Evolutionary conservation across 163 green algal species (phyloP).

Genomic region (Picocystis sp.): DNA sequence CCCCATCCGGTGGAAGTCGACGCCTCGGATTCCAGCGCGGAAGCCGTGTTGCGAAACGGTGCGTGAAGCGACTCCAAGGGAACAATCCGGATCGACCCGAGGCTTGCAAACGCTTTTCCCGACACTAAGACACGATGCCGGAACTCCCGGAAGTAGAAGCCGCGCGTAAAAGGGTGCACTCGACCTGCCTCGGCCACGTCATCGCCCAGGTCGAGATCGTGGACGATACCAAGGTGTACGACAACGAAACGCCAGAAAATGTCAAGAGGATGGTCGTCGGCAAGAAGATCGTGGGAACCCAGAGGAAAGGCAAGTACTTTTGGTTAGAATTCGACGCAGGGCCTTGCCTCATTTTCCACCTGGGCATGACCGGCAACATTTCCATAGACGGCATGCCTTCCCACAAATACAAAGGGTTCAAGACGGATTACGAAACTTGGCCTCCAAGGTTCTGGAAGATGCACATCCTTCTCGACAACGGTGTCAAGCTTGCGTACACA

Average conservation of each 20-base stretch:
- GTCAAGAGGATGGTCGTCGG: constrained; percentile 4
- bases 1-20: too few species aligned
- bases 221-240: constrained; percentile 10
- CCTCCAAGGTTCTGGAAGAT: constrained; percentile 21
- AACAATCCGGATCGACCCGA: too few species aligned
- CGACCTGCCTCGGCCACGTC: constrained; percentile 1
- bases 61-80: too few species aligned
- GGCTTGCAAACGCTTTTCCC: too few species aligned
- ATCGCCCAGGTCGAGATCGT: constrained; percentile 5
- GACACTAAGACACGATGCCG: constrained; percentile 7
- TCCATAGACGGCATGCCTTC: constrained; percentile 3
- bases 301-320: constrained; percentile 9
- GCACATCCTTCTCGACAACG: constrained; percentile 8
- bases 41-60: too few species aligned
- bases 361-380: constrained; percentile 19
- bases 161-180: constrained; percentile 7
- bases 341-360: constrained; percentile 10
- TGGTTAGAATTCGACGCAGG: constrained; percentile 2
- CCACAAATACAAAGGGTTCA: constrained; percentile 17
- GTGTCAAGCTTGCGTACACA: constrained; percentile 10
- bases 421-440: constrained; percentile 11
- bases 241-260: constrained; percentile 8
- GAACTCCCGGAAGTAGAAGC: constrained; percentile 19
- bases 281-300: background rate
- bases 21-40: too few species aligned